Evolutionary conservation across 1,284 basidiomycete species (phyloP).

Genomic region (Apiotrichum veenhuisii): DNA sequence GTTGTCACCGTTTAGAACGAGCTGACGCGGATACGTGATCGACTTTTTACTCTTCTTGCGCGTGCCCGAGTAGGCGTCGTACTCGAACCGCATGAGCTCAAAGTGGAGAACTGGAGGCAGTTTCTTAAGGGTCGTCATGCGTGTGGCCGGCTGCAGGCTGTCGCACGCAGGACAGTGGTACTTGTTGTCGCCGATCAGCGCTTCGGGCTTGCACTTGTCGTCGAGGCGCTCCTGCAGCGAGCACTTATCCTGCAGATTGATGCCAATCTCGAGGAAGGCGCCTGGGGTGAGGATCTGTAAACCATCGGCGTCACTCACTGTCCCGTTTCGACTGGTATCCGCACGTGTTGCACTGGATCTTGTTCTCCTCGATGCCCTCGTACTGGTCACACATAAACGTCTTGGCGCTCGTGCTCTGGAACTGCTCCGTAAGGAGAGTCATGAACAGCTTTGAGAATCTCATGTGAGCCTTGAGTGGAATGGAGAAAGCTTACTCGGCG

Average conservation of each 20-base stretch:
- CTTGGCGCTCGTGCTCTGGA: slow-evolving; percentile 66
- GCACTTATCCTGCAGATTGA: slow-evolving; percentile 70
- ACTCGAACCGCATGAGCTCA: slow-evolving; percentile 82
- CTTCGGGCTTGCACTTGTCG: slow-evolving; percentile 63
- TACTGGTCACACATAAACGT: slow-evolving; percentile 76
- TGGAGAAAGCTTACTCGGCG: slow-evolving; percentile 65
- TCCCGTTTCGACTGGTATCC: slow-evolving; percentile 41
- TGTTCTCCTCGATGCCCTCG: slow-evolving; percentile 74
- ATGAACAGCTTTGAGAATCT: slow-evolving; percentile 93
- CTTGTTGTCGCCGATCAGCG: slow-evolving; percentile 74
- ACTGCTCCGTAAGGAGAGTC: slow-evolving; percentile 76
- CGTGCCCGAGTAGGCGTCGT: slow-evolving; percentile 68
- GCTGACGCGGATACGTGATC: slow-evolving; percentile 71
- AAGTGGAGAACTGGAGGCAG: slow-evolving; percentile 81
- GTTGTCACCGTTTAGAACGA: slow-evolving; percentile 50
- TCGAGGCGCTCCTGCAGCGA: slow-evolving; percentile 68
- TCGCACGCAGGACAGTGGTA: slow-evolving; percentile 74
- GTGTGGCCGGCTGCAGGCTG: slow-evolving; percentile 67
- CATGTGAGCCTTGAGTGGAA: neutral
- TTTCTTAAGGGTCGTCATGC: slow-evolving; percentile 62
- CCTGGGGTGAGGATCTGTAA: slow-evolving; percentile 9
- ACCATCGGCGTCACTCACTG: neutral
- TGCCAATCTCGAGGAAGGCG: slow-evolving; percentile 77
- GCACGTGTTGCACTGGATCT: slow-evolving; percentile 70
- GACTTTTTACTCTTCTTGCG: slow-evolving; percentile 77